Base-by-base conservation (phyloP, 2,329 filamentous ascomycete species). In the Davidsoniella virescens region DNA sequence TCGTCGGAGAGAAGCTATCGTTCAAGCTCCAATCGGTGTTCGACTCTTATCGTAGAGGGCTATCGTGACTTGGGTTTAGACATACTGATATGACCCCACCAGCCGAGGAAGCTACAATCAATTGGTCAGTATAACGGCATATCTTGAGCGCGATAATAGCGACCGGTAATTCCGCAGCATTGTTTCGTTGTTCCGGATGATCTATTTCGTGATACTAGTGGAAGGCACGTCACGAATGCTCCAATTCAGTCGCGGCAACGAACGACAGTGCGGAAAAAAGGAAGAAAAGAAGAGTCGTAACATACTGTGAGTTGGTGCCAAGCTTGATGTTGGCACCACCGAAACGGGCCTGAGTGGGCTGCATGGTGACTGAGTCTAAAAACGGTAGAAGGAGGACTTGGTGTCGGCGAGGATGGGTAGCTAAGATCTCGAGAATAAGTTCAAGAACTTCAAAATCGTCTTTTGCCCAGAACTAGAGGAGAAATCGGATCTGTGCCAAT, bases 341-440 rank as follows among this genome's bases (percentile, higher is more conserved):
- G 53, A 60, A 59, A 53, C 70, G 63, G 55, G 58, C 59, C 60
- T 69, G 68, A 59, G 69, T 67, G 58, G 70, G 69, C 57, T 64
- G 65, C 70, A 72, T 72, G 41, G 55, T 69, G 62, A 54, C 50
- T 54, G 47, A 55, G 44, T 47, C 51, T 49, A 51, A 50, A 41
- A 50, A 47, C 44, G 45, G 52, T 55, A 51, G 26, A 26, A 39
- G 18, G 16, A 39, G 33, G 20, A 26, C 23, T 17, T 25, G 14
- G 25, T 23, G 25, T 37, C 23, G 26, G n/a, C 20, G 26, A n/a
- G 10, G 20, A 20, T 49, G 10, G 26, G 38, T 44, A 37, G 23
- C 40, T 18, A 12, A 29, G 26, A 37, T 41, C 37, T 49, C n/a
- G 14, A 14, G 17, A 12, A 44, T 44, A 18, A 29, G 25, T 25